Conservation (phyloP, 192 early-diverging fungal species). For the Geranomyces michiganensis region DNA sequence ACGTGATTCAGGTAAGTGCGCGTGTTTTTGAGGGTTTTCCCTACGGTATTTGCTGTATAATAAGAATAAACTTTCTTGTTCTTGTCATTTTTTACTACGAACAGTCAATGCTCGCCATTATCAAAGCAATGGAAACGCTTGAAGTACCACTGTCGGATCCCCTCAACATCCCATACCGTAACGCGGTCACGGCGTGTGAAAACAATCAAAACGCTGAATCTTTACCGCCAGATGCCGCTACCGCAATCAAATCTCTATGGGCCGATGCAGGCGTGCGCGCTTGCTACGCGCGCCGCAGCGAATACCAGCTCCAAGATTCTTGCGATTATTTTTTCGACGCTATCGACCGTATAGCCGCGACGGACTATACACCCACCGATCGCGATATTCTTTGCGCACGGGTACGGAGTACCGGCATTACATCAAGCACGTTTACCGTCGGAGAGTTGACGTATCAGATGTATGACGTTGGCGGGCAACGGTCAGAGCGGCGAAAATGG, state of each 20-base stretch:
- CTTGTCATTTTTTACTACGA: slow-evolving; percentile 54
- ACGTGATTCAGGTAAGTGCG: slow-evolving; percentile 50
- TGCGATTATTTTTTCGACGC: slow-evolving; percentile 87
- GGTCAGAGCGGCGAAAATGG: slow-evolving; percentile 98
- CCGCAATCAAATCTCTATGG: slow-evolving; percentile 84
- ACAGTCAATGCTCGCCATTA: slow-evolving; percentile 92
- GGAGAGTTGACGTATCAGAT: slow-evolving; percentile 91
- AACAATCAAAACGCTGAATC: slow-evolving; percentile 82
- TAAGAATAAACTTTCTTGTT: too few species aligned
- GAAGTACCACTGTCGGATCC: slow-evolving; percentile 70
- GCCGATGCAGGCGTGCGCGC: slow-evolving; percentile 81
- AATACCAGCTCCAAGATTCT: slow-evolving; percentile 98
- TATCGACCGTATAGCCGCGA: slow-evolving; percentile 78
- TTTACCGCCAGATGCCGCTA: slow-evolving; percentile 75
- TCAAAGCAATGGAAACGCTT: slow-evolving; percentile 92
- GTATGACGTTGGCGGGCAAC: slow-evolving; percentile 98
- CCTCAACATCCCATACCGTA: slow-evolving; percentile 69
- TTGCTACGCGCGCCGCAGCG: slow-evolving; percentile 78
- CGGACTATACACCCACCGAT: slow-evolving; percentile 85
- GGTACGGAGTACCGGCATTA: slow-evolving; percentile 96
- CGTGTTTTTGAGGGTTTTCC: too few species aligned
- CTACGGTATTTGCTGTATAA: too few species aligned
- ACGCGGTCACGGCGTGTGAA: slow-evolving; percentile 73
- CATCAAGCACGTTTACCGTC: slow-evolving; percentile 89
- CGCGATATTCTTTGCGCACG: slow-evolving; percentile 96